A percentile compares a stretch with the other conserved stretches of the same genome.
These are phyloP conservation scores for Drechslerella stenobrocha DNA, from an alignment of 2,329 filamentous ascomycete species.

Conservation along the genomic window DNA sequence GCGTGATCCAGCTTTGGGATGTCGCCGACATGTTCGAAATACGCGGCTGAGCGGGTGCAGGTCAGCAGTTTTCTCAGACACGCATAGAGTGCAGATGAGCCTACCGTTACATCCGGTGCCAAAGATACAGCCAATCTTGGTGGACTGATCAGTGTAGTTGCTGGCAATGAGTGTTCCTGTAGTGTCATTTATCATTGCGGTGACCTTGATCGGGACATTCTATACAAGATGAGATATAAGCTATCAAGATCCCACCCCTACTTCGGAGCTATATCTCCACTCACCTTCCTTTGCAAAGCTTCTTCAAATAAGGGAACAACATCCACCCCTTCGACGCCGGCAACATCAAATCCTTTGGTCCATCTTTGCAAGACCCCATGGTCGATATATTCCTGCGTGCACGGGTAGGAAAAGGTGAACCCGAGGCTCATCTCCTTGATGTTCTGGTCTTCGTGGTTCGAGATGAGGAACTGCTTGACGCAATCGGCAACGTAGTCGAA, in stretches of 20 bases:
- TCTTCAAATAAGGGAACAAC: constrained; percentile 85
- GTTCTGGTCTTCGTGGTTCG: constrained; percentile 71
- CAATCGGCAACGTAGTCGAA: constrained; percentile 97
- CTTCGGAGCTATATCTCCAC: constrained; percentile 39
- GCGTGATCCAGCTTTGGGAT: constrained; percentile 93
- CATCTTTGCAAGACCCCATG: constrained; percentile 90
- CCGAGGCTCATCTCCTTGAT: constrained; percentile 74
- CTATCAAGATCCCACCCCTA: constrained; percentile 25
- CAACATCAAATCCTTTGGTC: constrained; percentile 97
- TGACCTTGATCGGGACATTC: constrained; percentile 88
- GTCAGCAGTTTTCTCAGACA: background rate
- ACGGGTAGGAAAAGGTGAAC: constrained; percentile 96
- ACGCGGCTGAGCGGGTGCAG: constrained; percentile 66
- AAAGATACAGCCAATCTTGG: constrained; percentile 97
- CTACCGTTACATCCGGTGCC: constrained; percentile 84
- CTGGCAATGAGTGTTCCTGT: constrained; percentile 96
- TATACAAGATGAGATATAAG: constrained; percentile 55
- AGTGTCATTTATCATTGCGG: constrained; percentile 94
- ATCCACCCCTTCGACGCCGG: constrained; percentile 85
- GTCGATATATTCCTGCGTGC: constrained; percentile 89
- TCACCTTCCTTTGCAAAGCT: constrained; percentile 70
- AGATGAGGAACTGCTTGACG: constrained; percentile 84
- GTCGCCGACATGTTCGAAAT: constrained; percentile 89
- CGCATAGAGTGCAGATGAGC: too few relatives aligned
- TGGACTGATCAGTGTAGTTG: constrained; percentile 88